Conservation (phyloP, 306 rosid species). For the Herpetospermum pedunculosum region DNA sequence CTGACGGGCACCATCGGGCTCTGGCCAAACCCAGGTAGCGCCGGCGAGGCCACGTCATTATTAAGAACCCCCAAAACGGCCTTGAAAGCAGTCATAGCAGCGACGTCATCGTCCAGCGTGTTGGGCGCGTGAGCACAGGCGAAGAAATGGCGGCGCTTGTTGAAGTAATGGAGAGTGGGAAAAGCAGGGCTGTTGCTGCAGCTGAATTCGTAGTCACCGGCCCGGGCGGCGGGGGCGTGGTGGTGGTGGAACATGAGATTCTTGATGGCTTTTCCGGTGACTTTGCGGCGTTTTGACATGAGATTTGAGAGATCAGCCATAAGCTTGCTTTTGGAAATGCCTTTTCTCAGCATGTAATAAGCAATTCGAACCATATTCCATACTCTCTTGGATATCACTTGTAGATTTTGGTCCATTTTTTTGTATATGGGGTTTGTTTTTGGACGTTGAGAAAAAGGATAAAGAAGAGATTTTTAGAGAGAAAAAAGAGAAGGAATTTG, state of each 20-base stretch:
- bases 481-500: constrained; percentile 14
- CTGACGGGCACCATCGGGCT: constrained; percentile 39
- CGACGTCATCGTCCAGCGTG: constrained; percentile 6
- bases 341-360: constrained; percentile 47
- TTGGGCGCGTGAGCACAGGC: not conserved
- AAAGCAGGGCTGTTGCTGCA: constrained; percentile 14
- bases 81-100: not conserved
- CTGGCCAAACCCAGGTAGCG: constrained; percentile 23
- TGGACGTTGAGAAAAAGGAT: not conserved
- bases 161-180: constrained; percentile 1
- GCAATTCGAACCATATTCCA: constrained; percentile 56
- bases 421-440: not conserved
- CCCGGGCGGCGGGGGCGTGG: not conserved
- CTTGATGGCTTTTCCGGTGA: constrained; percentile 2
- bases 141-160: constrained; percentile 10
- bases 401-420: constrained; percentile 35
- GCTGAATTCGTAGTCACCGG: constrained; percentile 14
- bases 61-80: constrained; percentile 27
- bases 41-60: constrained; percentile 27
- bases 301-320: constrained; percentile 6
- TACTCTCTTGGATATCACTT: constrained; percentile 37
- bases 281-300: constrained; percentile 9
- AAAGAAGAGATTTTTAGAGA: constrained; percentile 7
- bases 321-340: constrained; percentile 29
- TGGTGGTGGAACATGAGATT: constrained; percentile 17